A percentile compares a stretch with the other conserved stretches of the same genome.
These are phyloP conservation scores for Coriaria nepalensis DNA, from an alignment of 306 rosid species.

Conservation along the genomic window DNA sequence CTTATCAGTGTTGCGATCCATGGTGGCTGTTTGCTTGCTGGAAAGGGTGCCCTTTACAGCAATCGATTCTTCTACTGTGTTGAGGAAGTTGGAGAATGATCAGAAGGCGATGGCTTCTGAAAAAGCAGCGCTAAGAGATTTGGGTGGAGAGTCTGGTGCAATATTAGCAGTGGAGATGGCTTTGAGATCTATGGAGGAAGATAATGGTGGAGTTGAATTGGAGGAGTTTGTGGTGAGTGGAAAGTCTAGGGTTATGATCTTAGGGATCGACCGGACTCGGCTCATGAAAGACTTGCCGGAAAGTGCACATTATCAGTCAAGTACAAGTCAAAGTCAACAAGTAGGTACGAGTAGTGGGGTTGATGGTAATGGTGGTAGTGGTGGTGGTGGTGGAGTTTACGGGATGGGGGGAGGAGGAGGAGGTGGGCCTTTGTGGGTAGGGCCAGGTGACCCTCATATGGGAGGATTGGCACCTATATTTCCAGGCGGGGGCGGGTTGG, in stretches of 20 bases:
- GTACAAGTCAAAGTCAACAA: slow-evolving; percentile 25
- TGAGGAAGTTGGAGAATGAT: slow-evolving; percentile 77
- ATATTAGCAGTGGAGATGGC: slow-evolving; percentile 87
- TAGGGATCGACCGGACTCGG: slow-evolving; percentile 58
- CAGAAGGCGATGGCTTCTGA: slow-evolving; percentile 38
- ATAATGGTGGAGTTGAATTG: slow-evolving; percentile 64
- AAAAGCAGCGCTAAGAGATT: slow-evolving; percentile 60
- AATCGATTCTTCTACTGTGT: slow-evolving; percentile 74
- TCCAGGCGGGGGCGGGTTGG: slow-evolving; percentile 29
- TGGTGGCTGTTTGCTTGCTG: slow-evolving; percentile 70
- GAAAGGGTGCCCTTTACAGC: slow-evolving; percentile 72
- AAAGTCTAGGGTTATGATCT: slow-evolving; percentile 72
- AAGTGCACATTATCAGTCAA: slow-evolving; percentile 32
- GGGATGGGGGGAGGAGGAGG: slow-evolving; percentile 64
- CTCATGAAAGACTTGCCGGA: slow-evolving; percentile 79
- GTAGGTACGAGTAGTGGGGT: slow-evolving; percentile 8
- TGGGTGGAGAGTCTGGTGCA: slow-evolving; percentile 75
- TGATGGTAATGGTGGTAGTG: slow-evolving; percentile 32
- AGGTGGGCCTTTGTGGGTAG: slow-evolving; percentile 64
- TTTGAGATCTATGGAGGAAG: slow-evolving; percentile 80
- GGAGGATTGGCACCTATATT: slow-evolving; percentile 43
- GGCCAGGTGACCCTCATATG: slow-evolving; percentile 47
- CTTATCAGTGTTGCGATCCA: slow-evolving; percentile 52
- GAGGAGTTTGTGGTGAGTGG: slow-evolving; percentile 93
- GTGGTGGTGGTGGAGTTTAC: slow-evolving; percentile 37